A percentile compares a stretch with the other conserved stretches of the same genome.
These are phyloP conservation scores for Hypomontagnella monticulosa DNA, from an alignment of 495 filamentous ascomycete species.

Conservation along the genomic window DNA sequence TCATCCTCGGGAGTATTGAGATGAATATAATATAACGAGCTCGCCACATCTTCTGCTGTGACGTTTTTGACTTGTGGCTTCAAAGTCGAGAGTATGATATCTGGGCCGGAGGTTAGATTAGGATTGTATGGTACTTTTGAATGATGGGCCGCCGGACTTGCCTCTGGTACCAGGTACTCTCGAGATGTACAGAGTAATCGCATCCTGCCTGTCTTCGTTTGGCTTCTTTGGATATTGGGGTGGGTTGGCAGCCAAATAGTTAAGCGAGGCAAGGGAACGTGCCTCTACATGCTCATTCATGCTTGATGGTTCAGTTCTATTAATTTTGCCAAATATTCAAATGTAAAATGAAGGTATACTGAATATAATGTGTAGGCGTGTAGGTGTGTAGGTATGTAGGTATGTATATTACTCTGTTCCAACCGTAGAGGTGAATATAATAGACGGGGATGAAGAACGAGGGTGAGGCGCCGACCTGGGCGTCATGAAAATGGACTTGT, in stretches of 20 bases:
- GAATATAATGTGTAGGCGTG: too few species aligned
- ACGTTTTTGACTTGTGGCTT: slow-evolving; percentile 89
- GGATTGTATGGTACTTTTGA: slow-evolving; percentile 13
- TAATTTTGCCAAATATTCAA: not conserved
- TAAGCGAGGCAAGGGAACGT: slow-evolving; percentile 81
- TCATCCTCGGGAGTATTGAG: slow-evolving; percentile 70
- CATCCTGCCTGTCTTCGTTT: slow-evolving; percentile 68
- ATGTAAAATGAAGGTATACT: not conserved
- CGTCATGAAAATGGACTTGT: not conserved
- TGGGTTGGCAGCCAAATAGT: slow-evolving; percentile 83
- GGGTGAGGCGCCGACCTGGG: slow-evolving; percentile 3
- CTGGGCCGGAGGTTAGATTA: slow-evolving; percentile 55
- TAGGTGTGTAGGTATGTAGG: too few species aligned
- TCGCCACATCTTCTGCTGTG: slow-evolving; percentile 84
- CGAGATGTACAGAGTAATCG: slow-evolving; percentile 87
- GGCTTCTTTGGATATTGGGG: slow-evolving; percentile 82
- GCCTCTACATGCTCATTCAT: slow-evolving; percentile 72
- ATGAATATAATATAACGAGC: slow-evolving; percentile 91
- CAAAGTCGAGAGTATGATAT: slow-evolving; percentile 92
- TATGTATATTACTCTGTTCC: too few species aligned
- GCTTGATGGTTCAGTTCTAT: slow-evolving; percentile 6
- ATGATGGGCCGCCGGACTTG: slow-evolving; percentile 48
- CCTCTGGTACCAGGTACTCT: slow-evolving; percentile 90
- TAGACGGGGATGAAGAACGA: slow-evolving; percentile 29
- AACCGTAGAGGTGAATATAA: too few species aligned